phyloP scores from a whole-genome alignment of 345 rosid genomes.

The Gossypium stocksii region DNA sequence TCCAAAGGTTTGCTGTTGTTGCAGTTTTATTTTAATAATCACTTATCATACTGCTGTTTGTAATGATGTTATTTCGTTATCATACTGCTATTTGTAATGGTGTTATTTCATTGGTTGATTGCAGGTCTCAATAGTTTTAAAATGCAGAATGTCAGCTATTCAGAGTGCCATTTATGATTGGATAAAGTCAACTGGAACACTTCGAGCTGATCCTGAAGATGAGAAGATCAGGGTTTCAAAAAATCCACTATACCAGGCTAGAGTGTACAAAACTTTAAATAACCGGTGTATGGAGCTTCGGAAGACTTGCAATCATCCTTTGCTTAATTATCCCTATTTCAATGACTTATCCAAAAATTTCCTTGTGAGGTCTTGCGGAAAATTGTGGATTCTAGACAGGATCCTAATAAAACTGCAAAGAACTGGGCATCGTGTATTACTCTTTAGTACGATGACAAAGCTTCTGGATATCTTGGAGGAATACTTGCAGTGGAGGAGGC shows the following conservation, averaged over 20 bases:
- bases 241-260: conserved; percentile 76
- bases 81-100: conserved; percentile 22
- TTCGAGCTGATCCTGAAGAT: conserved; percentile 96
- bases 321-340: conserved; percentile 91
- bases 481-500: conserved; percentile 90
- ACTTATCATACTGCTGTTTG: conserved; percentile 17
- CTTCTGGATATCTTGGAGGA: conserved; percentile 98
- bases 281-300: conserved; percentile 99
- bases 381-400: conserved; percentile 92
- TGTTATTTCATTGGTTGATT: conserved; percentile 21
- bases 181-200: conserved; percentile 96
- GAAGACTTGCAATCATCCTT: conserved; percentile 94
- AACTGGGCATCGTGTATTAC: conserved; percentile 94
- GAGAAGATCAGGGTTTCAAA: conserved; percentile 69
- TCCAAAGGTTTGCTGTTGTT: conserved; percentile 65
- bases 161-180: conserved; percentile 98
- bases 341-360: conserved; percentile 86
- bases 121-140: conserved; percentile 90
- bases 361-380: conserved; percentile 92
- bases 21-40: conserved; percentile 6
- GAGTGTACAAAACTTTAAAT: conserved; percentile 65
- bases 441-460: conserved; percentile 99
- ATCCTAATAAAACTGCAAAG: conserved; percentile 90
- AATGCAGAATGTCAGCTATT: conserved; percentile 95
- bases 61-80: conserved; percentile 25